Evolutionary conservation across 345 rosid genomes (phyloP).

Genomic region (Zanthoxylum bungeanum): DNA sequence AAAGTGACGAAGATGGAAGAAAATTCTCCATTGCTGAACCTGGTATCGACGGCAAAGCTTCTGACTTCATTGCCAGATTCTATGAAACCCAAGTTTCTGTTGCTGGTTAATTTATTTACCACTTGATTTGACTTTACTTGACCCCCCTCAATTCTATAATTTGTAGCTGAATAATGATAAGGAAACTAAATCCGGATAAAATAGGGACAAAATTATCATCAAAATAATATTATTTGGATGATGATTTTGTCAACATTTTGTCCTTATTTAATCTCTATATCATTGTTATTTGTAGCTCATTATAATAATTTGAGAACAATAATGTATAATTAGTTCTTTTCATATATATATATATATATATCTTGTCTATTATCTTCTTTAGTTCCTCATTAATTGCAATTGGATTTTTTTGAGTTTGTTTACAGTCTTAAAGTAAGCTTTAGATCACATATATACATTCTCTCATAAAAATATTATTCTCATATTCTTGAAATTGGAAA

Average conservation of each 20-base stretch:
- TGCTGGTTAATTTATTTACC: constrained; percentile 24
- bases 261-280: no score
- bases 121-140: no score
- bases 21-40: constrained; percentile 78
- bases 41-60: constrained; percentile 66
- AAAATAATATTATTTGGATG: no score
- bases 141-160: not conserved
- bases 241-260: no score
- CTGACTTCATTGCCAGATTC: constrained; percentile 66
- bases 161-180: no score
- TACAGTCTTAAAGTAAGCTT: not conserved
- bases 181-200: no score
- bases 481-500: not conserved
- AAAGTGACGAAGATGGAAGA: constrained; percentile 72
- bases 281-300: not conserved
- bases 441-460: not conserved
- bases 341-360: not conserved
- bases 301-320: not conserved
- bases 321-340: not conserved
- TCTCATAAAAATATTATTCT: not conserved
- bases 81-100: constrained; percentile 47
- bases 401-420: not conserved
- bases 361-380: not conserved
- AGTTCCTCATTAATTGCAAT: not conserved
- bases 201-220: no score